phyloP scores from a whole-genome alignment of 163 green algal species.

The Botryococcus braunii region DNA sequence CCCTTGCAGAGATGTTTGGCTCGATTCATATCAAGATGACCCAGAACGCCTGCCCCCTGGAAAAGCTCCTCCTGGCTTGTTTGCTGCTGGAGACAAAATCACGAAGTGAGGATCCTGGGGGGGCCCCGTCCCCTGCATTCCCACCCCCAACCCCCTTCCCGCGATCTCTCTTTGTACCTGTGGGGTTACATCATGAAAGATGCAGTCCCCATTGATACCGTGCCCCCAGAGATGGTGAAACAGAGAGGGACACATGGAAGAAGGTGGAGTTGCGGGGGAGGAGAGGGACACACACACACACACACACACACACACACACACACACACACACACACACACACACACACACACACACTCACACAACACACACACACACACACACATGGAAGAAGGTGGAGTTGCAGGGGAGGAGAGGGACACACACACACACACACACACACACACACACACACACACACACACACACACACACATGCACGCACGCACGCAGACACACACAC shows the following conservation, averaged over 20 bases:
- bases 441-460: too few relatives aligned
- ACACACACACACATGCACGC: too few relatives aligned
- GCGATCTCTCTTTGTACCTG: background rate
- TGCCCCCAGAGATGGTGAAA: background rate
- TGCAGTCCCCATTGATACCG: background rate
- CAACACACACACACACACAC: background rate
- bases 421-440: too few relatives aligned
- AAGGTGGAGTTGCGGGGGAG: background rate
- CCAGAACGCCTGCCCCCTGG: conserved; percentile 26
- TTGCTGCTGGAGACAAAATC: conserved; percentile 60
- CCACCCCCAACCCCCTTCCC: background rate
- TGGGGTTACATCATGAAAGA: background rate
- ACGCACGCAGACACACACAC: too few relatives aligned
- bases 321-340: too few relatives aligned
- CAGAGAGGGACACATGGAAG: background rate
- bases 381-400: background rate
- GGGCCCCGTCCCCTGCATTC: background rate
- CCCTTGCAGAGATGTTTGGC: conserved; percentile 59
- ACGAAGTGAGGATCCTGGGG: conserved; percentile 19
- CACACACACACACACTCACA: too few relatives aligned
- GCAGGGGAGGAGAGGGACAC: background rate
- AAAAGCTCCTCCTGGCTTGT: conserved; percentile 64
- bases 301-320: too few relatives aligned
- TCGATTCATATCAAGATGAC: conserved; percentile 59
- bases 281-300: background rate